phyloP scores from a whole-genome alignment of 768 basidiomycete genomes.

The Lactifluus rugatus region DNA sequence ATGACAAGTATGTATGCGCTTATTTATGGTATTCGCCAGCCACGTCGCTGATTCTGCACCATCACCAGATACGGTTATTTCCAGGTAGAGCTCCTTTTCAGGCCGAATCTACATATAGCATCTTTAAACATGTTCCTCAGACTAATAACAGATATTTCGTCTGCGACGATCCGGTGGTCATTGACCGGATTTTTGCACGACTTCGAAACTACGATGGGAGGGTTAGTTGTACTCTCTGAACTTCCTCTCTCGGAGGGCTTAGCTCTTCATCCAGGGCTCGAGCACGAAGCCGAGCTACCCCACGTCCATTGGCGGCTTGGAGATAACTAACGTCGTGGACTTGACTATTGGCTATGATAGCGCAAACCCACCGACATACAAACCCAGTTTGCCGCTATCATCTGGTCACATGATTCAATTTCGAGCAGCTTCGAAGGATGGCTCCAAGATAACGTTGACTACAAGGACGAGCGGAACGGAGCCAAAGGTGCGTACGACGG shows the following conservation, averaged over 20 bases:
- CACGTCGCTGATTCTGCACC: constrained; percentile 1
- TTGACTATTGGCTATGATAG: constrained; percentile 73
- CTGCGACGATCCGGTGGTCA: constrained; percentile 55
- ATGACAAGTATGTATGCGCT: constrained; percentile 37
- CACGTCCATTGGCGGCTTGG: constrained; percentile 45
- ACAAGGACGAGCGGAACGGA: constrained; percentile 82
- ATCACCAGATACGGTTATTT: constrained; percentile 63
- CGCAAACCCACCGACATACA: constrained; percentile 53
- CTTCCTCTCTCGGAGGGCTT: constrained; percentile 2
- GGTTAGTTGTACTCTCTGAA: constrained; percentile 17
- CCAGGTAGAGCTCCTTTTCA: constrained; percentile 35
- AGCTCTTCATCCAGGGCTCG: constrained; percentile 10
- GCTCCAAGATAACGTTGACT: constrained; percentile 54
- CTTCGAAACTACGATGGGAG: constrained; percentile 49
- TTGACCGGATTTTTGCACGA: constrained; percentile 57
- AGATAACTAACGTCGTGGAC: constrained; percentile 58
- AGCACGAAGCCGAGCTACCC: constrained; percentile 42
- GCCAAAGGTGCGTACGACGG: constrained; percentile 50
- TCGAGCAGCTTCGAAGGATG: constrained; percentile 36
- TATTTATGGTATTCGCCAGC: neutral
- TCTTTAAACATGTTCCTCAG: constrained; percentile 27
- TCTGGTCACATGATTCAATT: constrained; percentile 85
- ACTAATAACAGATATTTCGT: constrained; percentile 78
- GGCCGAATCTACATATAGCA: neutral
- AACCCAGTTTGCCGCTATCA: constrained; percentile 57